These are phyloP conservation scores for Phytophthora macrochlamydospora DNA, from an alignment of 352 stramenopile genomes.

Conservation along the genomic window DNA sequence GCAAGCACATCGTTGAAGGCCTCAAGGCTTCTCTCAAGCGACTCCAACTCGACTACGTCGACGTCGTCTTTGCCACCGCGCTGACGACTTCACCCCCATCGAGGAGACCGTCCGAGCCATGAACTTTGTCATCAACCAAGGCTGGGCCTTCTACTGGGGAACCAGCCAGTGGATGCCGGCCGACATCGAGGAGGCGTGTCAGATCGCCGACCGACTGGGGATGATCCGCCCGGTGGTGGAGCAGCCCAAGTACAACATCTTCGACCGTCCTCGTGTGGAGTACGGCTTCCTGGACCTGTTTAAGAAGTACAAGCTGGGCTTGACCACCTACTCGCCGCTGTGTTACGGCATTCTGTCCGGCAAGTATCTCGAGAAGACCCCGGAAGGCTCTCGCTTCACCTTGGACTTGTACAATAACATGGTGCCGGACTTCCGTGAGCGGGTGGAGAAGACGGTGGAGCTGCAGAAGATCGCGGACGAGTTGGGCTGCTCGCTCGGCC, in stretches of 20 bases:
- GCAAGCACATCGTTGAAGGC: slow-evolving; percentile 39
- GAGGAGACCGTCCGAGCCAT: slow-evolving; percentile 33
- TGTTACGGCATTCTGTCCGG: slow-evolving; percentile 48
- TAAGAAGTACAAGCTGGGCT: slow-evolving; percentile 56
- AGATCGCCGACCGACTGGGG: slow-evolving; percentile 29
- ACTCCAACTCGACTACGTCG: slow-evolving; percentile 39
- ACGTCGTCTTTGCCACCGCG: slow-evolving; percentile 58
- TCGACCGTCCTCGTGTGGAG: slow-evolving; percentile 61
- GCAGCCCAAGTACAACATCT: slow-evolving; percentile 74
- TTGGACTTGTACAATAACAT: slow-evolving; percentile 32
- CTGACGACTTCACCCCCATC: slow-evolving; percentile 39
- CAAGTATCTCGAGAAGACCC: slow-evolving; percentile 51
- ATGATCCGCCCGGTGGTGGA: slow-evolving; percentile 48
- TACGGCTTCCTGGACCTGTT: slow-evolving; percentile 59
- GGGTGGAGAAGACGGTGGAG: slow-evolving; percentile 30
- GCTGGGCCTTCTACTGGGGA: slow-evolving; percentile 34
- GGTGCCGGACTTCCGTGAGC: slow-evolving; percentile 35
- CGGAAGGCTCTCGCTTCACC: slow-evolving; percentile 34
- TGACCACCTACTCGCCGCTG: slow-evolving; percentile 59
- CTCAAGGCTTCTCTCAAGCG: slow-evolving; percentile 41
- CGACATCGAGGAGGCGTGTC: slow-evolving; percentile 57
- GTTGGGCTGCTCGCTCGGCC: slow-evolving; percentile 30
- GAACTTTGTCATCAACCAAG: slow-evolving; percentile 26
- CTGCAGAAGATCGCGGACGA: slow-evolving; percentile 47
- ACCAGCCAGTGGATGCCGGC: slow-evolving; percentile 57